Conservation (phyloP, 371 early-diverging fungal genomes). For the Capillidium rhysosporum region DNA sequence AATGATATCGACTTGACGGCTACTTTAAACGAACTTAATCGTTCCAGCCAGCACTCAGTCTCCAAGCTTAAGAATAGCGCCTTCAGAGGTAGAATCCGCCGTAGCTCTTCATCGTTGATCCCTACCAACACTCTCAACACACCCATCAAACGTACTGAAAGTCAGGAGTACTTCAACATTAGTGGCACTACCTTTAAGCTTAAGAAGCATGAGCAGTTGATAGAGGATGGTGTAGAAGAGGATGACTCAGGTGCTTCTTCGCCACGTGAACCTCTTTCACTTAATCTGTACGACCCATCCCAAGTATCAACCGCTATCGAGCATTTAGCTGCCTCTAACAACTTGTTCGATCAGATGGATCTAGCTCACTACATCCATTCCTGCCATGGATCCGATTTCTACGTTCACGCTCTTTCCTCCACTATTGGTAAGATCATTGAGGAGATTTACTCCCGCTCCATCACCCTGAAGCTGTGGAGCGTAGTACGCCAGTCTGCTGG, state of each 20-base stretch:
- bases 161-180: conserved; percentile 8
- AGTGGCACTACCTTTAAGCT: conserved; percentile 19
- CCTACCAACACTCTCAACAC: conserved; percentile 5
- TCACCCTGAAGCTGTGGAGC: conserved; percentile 54
- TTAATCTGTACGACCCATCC: conserved; percentile 45
- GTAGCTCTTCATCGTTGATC: conserved; percentile 5
- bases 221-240: conserved; percentile 6
- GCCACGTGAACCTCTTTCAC: conserved; percentile 22
- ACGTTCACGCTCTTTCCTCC: conserved; percentile 24
- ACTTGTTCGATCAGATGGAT: conserved; percentile 67
- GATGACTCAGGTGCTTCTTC: conserved; percentile 14
- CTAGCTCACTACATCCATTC: conserved; percentile 62
- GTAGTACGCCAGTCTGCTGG: conserved; percentile 68
- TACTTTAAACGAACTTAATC: conserved; percentile 29
- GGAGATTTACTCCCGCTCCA: conserved; percentile 62
- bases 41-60: conserved; percentile 8
- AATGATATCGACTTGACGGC: conserved; percentile 47
- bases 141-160: conserved; percentile 8
- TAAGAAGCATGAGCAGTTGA: conserved; percentile 18
- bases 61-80: too few species aligned
- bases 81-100: neutral
- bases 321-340: conserved; percentile 36
- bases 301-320: conserved; percentile 37
- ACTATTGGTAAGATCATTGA: conserved; percentile 43
- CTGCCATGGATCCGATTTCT: conserved; percentile 34